These are phyloP conservation scores for Tricholoma sp. DNA, from an alignment of 768 basidiomycete genomes.

Conservation along the genomic window DNA sequence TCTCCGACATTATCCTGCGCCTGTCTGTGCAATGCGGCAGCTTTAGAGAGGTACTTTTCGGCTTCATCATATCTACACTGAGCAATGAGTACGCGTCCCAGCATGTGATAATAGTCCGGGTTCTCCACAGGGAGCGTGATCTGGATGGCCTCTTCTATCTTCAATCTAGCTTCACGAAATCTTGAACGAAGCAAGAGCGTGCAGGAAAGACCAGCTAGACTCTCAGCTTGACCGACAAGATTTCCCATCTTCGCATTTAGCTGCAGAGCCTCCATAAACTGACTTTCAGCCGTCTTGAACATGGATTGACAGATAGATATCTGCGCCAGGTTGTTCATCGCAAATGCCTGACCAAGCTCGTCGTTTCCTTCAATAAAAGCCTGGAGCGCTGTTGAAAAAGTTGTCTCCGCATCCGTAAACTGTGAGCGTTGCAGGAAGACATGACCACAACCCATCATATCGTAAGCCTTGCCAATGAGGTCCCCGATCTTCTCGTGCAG, in stretches of 20 bases:
- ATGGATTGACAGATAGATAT: conserved; percentile 14
- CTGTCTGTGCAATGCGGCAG: conserved; percentile 14
- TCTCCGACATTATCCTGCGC: conserved; percentile 14
- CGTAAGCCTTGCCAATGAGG: conserved; percentile 18
- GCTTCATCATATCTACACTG: conserved; percentile 16
- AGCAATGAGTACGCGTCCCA: conserved; percentile 18
- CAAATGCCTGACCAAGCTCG: conserved; percentile 17
- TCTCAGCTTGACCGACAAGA: conserved; percentile 18
- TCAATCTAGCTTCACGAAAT: conserved; percentile 16
- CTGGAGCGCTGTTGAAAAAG: conserved; percentile 11
- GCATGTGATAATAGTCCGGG: conserved; percentile 22
- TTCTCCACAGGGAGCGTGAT: conserved; percentile 17
- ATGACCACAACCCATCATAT: conserved; percentile 21
- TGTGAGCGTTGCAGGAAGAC: conserved; percentile 13
- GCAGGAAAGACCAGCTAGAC: conserved; percentile 17
- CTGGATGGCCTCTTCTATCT: conserved; percentile 18
- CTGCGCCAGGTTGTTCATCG: conserved; percentile 20
- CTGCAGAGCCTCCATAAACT: conserved; percentile 8
- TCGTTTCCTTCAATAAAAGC: conserved; percentile 16
- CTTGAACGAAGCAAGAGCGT: conserved; percentile 19
- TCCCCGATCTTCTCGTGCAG: conserved; percentile 19
- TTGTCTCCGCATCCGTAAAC: conserved; percentile 7
- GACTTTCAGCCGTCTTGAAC: conserved; percentile 16
- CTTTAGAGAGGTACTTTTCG: conserved; percentile 3
- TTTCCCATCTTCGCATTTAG: conserved; percentile 15